These are phyloP conservation scores for Rosa persica DNA, from an alignment of 306 rosid genomes.

Conservation along the genomic window DNA sequence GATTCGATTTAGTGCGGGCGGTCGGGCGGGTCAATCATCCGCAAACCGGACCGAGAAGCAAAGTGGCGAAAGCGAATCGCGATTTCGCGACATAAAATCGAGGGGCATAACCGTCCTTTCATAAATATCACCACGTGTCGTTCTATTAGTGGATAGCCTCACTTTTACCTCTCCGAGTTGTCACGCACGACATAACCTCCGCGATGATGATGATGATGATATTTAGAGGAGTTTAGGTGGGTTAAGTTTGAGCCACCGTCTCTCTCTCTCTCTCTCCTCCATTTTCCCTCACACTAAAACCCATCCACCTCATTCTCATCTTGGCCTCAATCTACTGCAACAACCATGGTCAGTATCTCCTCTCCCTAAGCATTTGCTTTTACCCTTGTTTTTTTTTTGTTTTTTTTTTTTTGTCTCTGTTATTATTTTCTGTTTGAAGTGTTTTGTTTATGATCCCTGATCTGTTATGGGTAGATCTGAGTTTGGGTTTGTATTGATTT, in stretches of 20 bases:
- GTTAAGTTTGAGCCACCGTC: slow-evolving; percentile 4
- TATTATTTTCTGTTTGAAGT: not conserved
- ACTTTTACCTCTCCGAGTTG: slow-evolving; percentile 23
- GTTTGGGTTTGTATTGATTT: slow-evolving; percentile 10
- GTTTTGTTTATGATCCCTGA: slow-evolving; percentile 3
- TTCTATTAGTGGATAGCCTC: slow-evolving; percentile 7
- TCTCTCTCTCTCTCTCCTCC: not conserved
- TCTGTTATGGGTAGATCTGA: slow-evolving; percentile 26
- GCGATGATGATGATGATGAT: slow-evolving; percentile 14
- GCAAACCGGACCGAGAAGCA: no score
- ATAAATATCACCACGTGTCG: slow-evolving; percentile 13
- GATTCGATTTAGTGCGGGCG: no score
- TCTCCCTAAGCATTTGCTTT: not conserved
- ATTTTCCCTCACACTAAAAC: not conserved
- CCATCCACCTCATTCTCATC: not conserved
- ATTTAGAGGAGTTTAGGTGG: slow-evolving; percentile 16
- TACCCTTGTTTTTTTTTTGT: not conserved
- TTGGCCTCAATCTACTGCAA: slow-evolving; percentile 19
- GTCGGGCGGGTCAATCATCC: no score
- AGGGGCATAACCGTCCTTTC: not conserved
- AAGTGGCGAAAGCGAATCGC: not conserved
- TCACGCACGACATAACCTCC: slow-evolving; percentile 31
- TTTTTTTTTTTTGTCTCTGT: not conserved
- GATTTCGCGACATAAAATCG: not conserved
- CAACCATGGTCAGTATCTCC: slow-evolving; percentile 25